Evolutionary conservation across 2,329 filamentous ascomycete species (phyloP).

Genomic region (Epichloe gansuensis): DNA sequence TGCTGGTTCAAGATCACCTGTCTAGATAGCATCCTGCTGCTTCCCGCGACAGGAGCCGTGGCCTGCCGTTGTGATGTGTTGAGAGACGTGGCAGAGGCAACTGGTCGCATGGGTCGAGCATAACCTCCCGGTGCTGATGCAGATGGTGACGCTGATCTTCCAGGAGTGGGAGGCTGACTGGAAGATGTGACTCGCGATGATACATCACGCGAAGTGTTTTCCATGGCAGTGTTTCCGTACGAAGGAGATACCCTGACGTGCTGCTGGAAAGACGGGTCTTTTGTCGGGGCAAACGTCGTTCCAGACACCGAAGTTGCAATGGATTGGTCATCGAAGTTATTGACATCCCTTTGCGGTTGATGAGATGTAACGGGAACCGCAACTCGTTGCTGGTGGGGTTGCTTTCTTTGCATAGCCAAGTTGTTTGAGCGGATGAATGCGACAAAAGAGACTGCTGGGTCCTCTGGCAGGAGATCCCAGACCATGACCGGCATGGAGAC

Average conservation of each 20-base stretch:
- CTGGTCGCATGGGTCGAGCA: constrained; percentile 11
- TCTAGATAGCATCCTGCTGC: constrained; percentile 21
- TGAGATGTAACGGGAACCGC: background rate
- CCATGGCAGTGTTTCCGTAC: background rate
- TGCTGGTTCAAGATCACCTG: constrained; percentile 35
- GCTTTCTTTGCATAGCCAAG: constrained; percentile 24
- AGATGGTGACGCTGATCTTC: constrained; percentile 8
- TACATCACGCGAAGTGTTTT: background rate
- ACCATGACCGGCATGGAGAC: constrained; percentile 47
- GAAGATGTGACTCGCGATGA: background rate
- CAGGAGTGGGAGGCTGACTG: constrained; percentile 13
- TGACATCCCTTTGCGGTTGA: constrained; percentile 9
- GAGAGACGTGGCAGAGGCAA: constrained; percentile 15
- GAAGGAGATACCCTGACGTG: background rate
- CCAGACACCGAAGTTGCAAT: constrained; percentile 21
- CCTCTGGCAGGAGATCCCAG: constrained; percentile 47
- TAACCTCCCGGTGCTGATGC: constrained; percentile 13
- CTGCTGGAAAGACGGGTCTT: constrained; percentile 11
- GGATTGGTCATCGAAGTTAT: constrained; percentile 12
- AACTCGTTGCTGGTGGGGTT: constrained; percentile 7
- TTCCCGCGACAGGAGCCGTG: constrained; percentile 10
- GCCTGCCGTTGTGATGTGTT: constrained; percentile 12
- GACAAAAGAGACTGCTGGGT: constrained; percentile 44
- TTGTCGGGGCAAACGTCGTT: constrained; percentile 21
- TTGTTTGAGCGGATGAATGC: constrained; percentile 49